Evolutionary conservation across 1,139 yeast species (phyloP).

Genomic region (Pichia sp.): DNA sequence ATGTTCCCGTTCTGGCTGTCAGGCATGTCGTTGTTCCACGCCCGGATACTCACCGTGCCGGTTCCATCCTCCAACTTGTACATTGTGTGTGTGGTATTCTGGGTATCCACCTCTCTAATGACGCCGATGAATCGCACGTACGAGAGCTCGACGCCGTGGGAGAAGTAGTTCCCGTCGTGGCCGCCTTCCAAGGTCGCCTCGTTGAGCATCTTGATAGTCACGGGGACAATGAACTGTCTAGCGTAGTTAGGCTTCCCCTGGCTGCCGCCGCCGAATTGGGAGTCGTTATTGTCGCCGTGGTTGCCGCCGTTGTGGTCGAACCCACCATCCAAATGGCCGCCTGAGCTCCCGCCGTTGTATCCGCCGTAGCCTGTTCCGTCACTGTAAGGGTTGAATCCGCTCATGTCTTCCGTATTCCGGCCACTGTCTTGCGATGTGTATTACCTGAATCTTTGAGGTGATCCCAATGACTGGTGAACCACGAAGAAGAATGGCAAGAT

Average conservation of each 20-base stretch:
- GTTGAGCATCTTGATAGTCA: conserved; percentile 73
- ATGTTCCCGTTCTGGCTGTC: conserved; percentile 3
- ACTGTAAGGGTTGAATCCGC: conserved; percentile 28
- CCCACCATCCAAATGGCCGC: conserved; percentile 19
- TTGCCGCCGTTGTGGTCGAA: conserved; percentile 14
- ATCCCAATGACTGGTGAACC: no score
- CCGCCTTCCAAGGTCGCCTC: conserved; percentile 56
- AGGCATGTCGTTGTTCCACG: conserved; percentile 56
- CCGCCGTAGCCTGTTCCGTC: conserved; percentile 4
- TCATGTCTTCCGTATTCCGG: conserved; percentile 14
- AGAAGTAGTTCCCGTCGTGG: conserved; percentile 71
- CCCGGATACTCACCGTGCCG: conserved; percentile 64
- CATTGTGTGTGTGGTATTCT: conserved; percentile 48
- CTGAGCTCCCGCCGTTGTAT: conserved; percentile 7
- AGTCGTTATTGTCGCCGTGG: conserved; percentile 25
- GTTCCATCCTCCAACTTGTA: conserved; percentile 82
- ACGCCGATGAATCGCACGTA: conserved; percentile 52
- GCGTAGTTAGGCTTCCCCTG: conserved; percentile 29
- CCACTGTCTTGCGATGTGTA: no score
- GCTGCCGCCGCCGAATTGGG: conserved; percentile 7
- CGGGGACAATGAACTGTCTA: conserved; percentile 60
- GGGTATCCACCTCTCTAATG: conserved; percentile 44
- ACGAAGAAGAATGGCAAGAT: no score
- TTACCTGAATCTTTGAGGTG: no score
- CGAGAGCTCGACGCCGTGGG: conserved; percentile 53